Percentiles rank a stretch among this genome's conserved stretches.
phyloP scores from a whole-genome alignment of 306 rosid species.

The Cucurbita moschata region DNA sequence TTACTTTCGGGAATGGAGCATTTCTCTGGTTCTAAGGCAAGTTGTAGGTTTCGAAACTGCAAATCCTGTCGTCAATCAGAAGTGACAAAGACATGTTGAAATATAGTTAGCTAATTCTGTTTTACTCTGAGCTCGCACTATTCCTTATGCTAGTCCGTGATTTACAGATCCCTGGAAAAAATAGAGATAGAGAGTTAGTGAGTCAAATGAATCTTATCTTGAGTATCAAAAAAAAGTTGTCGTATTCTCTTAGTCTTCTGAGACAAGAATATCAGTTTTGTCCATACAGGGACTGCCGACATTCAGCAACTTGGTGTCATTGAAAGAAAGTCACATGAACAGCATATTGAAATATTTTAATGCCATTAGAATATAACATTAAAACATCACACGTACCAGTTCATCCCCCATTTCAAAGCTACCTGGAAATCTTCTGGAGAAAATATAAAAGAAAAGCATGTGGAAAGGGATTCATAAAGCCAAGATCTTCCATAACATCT shows the following conservation, averaged over 20 bases:
- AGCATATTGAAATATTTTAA: background rate
- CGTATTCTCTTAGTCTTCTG: background rate
- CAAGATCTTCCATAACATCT: background rate
- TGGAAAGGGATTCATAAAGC: background rate
- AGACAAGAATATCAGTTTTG: constrained; percentile 1
- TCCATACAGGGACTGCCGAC: background rate
- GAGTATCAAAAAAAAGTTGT: background rate
- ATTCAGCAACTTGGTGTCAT: background rate
- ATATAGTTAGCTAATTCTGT: background rate
- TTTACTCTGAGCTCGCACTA: background rate
- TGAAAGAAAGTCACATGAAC: background rate
- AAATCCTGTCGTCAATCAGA: background rate
- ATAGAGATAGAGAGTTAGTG: background rate
- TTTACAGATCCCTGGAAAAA: background rate
- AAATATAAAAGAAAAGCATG: background rate
- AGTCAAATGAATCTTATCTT: background rate
- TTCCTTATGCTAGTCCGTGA: constrained; percentile 5
- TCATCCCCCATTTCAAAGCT: background rate
- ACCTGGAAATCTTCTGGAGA: background rate
- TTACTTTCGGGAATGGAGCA: background rate
- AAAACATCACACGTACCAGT: background rate
- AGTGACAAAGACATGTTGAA: background rate
- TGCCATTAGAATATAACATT: background rate
- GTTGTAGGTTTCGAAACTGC: background rate
- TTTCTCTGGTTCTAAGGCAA: background rate